Conservation (phyloP, 2,329 filamentous ascomycete genomes). For the Cryphonectria naterciae region DNA sequence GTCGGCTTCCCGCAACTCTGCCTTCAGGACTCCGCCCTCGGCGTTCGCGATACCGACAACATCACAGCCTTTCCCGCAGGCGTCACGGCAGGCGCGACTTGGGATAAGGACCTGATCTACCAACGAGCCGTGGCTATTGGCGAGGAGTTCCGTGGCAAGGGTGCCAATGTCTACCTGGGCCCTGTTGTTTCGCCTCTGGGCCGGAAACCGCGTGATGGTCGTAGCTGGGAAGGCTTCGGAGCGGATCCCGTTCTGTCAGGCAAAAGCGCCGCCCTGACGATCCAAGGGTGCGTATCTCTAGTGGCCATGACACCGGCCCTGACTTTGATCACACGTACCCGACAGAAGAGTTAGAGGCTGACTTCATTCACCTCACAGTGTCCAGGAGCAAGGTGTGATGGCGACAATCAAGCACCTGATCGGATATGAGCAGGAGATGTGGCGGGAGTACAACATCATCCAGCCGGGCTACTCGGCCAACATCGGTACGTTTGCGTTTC, state of each 20-base stretch:
- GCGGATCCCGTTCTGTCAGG: slow-evolving; percentile 73
- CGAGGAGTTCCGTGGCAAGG: slow-evolving; percentile 73
- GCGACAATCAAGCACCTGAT: slow-evolving; percentile 82
- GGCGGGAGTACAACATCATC: slow-evolving; percentile 59
- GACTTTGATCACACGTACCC: background rate
- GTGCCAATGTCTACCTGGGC: slow-evolving; percentile 71
- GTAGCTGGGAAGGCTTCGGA: slow-evolving; percentile 78
- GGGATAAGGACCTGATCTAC: slow-evolving; percentile 73
- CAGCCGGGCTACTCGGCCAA: slow-evolving; percentile 58
- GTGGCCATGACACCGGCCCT: too few relatives aligned
- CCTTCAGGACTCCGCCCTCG: slow-evolving; percentile 72
- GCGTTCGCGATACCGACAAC: slow-evolving; percentile 73
- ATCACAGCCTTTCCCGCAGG: slow-evolving; percentile 78
- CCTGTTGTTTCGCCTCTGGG: slow-evolving; percentile 74
- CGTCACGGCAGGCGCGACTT: slow-evolving; percentile 77
- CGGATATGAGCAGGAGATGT: slow-evolving; percentile 72
- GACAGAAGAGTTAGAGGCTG: background rate
- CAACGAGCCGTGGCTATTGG: slow-evolving; percentile 70
- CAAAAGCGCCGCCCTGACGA: slow-evolving; percentile 70
- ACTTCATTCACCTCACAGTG: slow-evolving; percentile 39
- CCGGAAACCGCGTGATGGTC: slow-evolving; percentile 71
- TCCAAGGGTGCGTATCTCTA: slow-evolving; percentile 59
- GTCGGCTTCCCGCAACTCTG: slow-evolving; percentile 75
- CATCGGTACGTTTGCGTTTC: slow-evolving; percentile 51
- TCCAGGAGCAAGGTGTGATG: slow-evolving; percentile 81